Conservation (phyloP, 805 yeast species). For the Suhomyces canberraensis region DNA sequence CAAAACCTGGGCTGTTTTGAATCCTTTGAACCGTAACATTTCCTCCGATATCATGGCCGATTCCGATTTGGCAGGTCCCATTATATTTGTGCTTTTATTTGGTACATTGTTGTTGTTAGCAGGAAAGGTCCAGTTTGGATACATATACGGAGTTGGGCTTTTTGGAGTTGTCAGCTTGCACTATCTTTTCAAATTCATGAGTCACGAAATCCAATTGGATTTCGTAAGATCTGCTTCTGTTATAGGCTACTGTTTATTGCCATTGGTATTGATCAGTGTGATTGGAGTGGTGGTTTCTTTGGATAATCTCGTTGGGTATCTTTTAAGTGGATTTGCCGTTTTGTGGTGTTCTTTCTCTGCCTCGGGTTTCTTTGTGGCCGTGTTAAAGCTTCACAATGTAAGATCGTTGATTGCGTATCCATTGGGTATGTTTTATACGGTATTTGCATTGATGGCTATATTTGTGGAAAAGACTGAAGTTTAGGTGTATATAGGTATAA, state of each 20-base stretch:
- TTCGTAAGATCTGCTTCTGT: slow-evolving; percentile 80
- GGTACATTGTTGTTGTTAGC: slow-evolving; percentile 79
- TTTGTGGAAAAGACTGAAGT: slow-evolving; percentile 50
- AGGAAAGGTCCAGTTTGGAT: slow-evolving; percentile 95
- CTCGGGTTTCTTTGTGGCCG: slow-evolving; percentile 87
- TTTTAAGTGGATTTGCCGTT: slow-evolving; percentile 62
- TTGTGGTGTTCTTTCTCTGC: slow-evolving; percentile 92
- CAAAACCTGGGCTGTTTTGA: slow-evolving; percentile 83
- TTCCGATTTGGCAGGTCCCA: slow-evolving; percentile 93
- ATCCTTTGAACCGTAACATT: slow-evolving; percentile 61
- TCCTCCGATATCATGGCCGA: slow-evolving; percentile 78
- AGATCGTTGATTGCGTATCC: slow-evolving; percentile 93
- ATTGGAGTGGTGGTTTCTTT: slow-evolving; percentile 63
- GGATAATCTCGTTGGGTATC: slow-evolving; percentile 73
- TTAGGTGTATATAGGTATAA: background rate
- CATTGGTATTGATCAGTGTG: slow-evolving; percentile 75
- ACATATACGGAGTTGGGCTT: slow-evolving; percentile 92
- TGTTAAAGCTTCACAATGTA: slow-evolving; percentile 77
- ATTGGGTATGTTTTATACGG: slow-evolving; percentile 82
- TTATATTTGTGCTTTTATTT: slow-evolving; percentile 80
- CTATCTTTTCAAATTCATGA: slow-evolving; percentile 82
- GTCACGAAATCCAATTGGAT: slow-evolving; percentile 55
- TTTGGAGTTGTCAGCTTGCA: slow-evolving; percentile 87
- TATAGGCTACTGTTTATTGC: slow-evolving; percentile 89
- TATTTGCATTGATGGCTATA: slow-evolving; percentile 93